These are phyloP conservation scores for Aspergillus pseudoviridinutans DNA, from an alignment of 2,329 filamentous ascomycete genomes.

Conservation along the genomic window DNA sequence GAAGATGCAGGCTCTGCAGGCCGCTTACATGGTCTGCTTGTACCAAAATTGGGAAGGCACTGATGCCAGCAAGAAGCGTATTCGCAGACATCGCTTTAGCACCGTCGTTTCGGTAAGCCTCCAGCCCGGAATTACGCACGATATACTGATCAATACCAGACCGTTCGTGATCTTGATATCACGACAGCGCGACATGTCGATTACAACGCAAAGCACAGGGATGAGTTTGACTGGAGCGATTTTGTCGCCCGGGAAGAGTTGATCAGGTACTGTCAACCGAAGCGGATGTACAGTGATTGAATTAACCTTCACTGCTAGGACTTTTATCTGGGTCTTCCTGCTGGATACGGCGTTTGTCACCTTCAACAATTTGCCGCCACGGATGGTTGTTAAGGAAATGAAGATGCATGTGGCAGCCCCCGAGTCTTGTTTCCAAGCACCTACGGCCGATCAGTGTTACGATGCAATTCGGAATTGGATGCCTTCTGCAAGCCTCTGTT, in stretches of 20 bases:
- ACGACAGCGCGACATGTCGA: conserved; percentile 25
- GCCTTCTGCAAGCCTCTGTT: conserved; percentile 13
- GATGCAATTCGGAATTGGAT: conserved; percentile 13
- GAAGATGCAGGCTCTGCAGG: conserved; percentile 35
- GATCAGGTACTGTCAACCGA: conserved; percentile 20
- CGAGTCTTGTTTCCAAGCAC: conserved; percentile 38
- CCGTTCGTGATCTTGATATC: conserved; percentile 30
- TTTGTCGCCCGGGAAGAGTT: conserved; percentile 34
- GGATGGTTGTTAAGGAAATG: conserved; percentile 40
- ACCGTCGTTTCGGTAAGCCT: conserved; percentile 33
- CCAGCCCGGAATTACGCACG: neutral
- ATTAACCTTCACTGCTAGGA: conserved; percentile 1
- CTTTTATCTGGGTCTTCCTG: conserved; percentile 34
- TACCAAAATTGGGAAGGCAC: conserved; percentile 41
- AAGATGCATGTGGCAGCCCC: conserved; percentile 33
- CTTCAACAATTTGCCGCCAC: conserved; percentile 41
- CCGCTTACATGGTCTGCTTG: conserved; percentile 36
- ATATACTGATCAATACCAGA: conserved; percentile 7
- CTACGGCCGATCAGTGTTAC: conserved; percentile 27
- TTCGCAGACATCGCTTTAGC: conserved; percentile 34
- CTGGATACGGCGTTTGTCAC: conserved; percentile 40
- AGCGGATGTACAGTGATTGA: neutral
- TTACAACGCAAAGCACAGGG: conserved; percentile 17
- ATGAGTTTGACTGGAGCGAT: conserved; percentile 32
- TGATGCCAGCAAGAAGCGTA: conserved; percentile 30